Evolutionary conservation across 148 eudicot species (phyloP), one percentile per base, ranked within the genome.

Genomic region (Drosera capensis): DNA sequence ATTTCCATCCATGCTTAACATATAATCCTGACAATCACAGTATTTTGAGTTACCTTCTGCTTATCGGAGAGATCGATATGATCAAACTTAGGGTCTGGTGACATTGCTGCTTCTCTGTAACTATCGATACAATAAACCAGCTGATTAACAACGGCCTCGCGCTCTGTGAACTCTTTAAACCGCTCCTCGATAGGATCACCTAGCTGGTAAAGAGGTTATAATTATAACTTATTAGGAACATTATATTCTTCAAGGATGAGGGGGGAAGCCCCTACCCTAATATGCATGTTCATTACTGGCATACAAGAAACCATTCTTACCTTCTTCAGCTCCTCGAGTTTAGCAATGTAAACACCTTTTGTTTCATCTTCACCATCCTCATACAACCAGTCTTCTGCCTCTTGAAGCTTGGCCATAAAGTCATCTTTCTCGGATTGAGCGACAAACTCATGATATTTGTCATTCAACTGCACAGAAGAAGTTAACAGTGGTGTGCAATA

Each of bases 331-430:
- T 85, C 95, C 24, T 80, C 86, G 56, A 85, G 82, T 62, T 80
- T 85, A 20, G 86, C 90, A 59, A 72, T 38, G 23, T 80, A 85
- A 7, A 85, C 82, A 14, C 92, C 86, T 62, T 77, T 80, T 12
- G n/a, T 85, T 54, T 85, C 92, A 66, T 85, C 90, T 62, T 85
- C 95, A 0, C 94, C 94, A 42, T 79, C 94, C 55, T 79, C 94
- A 55, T 83, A 83, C 60, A 83, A 68, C 94, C 94, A 83, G 51
- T 83, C 94, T 62, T 83, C 94, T 12, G 65, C 72, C 59, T 75
- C 71, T 56, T 83, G 94, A 56, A 83, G 94, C 43, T 36, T 70
- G 39, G 76, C 55, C 42, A 63, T 57, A 7, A 83, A 64, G 45
- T 59, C 82, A 3, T 82, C 93, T 55, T 65, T 82, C 54, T 82